Percentiles rank a stretch among this genome's conserved stretches.
Conservation (phyloP, 768 basidiomycete species). For the Suillus hirtellus region DNA sequence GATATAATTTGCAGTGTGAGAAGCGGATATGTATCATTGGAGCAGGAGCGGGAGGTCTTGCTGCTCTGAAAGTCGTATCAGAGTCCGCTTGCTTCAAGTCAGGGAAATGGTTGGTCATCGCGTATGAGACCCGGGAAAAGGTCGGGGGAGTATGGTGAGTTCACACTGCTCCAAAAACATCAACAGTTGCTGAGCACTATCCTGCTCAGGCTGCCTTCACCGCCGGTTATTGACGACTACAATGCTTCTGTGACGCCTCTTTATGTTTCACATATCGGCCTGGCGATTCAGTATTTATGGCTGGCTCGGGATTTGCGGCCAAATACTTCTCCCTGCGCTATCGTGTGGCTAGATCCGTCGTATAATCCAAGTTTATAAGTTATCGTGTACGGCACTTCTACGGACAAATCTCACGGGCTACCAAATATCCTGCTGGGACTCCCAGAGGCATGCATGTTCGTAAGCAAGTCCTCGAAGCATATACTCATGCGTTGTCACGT, state of each 20-base stretch:
- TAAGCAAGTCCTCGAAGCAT: conserved; percentile 13
- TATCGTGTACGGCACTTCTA: background rate
- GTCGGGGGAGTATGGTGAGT: conserved; percentile 80
- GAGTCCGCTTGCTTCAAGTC: conserved; percentile 57
- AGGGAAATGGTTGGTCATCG: conserved; percentile 62
- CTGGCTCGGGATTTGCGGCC: background rate
- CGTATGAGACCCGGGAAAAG: conserved; percentile 63
- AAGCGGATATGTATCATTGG: conserved; percentile 70
- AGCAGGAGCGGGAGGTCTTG: conserved; percentile 74
- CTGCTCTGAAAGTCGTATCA: conserved; percentile 61
- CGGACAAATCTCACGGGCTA: conserved; percentile 4
- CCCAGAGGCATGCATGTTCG: conserved; percentile 10
- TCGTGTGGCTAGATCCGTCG: background rate
- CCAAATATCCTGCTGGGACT: conserved; percentile 14
- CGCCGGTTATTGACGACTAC: conserved; percentile 43
- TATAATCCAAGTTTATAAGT: background rate
- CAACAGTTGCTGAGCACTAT: conserved; percentile 2
- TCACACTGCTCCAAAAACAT: background rate
- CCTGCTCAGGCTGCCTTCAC: conserved; percentile 53
- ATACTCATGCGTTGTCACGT: background rate
- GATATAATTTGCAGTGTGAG: background rate
- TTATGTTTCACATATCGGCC: conserved; percentile 48
- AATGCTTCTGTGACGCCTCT: conserved; percentile 57
- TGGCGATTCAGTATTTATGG: background rate
- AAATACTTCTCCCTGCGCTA: background rate